These are phyloP conservation scores for Psilocybe subaeruginosa DNA, from an alignment of 768 basidiomycete genomes.

Conservation along the genomic window DNA sequence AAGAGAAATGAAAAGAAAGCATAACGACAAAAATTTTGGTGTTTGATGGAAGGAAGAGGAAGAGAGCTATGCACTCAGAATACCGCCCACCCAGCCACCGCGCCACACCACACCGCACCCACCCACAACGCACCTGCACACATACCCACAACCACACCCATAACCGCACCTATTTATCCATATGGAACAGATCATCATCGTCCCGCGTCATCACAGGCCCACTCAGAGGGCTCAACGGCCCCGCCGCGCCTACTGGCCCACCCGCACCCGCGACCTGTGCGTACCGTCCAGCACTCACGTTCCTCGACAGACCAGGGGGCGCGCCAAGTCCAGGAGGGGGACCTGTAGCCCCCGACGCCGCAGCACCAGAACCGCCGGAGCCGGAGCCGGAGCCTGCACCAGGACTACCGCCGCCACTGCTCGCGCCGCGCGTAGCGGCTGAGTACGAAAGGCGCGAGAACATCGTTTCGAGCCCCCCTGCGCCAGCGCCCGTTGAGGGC, in stretches of 20 bases:
- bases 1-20: too few relatives aligned
- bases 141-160: too few relatives aligned
- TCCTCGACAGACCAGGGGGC: conserved; percentile 42
- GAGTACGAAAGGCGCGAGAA: conserved; percentile 62
- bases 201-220: conserved; percentile 61
- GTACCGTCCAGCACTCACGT: conserved; percentile 40
- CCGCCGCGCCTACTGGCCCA: conserved; percentile 11
- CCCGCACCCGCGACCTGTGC: conserved; percentile 14
- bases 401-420: neutral
- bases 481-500: neutral
- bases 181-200: conserved; percentile 70
- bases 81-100: too few relatives aligned
- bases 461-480: conserved; percentile 47
- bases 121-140: too few relatives aligned
- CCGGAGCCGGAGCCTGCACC: conserved; percentile 14
- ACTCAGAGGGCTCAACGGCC: conserved; percentile 62
- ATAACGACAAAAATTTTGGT: too few relatives aligned
- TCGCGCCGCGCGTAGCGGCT: conserved; percentile 35
- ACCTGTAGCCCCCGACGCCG: too few relatives aligned
- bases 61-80: too few relatives aligned
- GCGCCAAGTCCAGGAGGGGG: conserved; percentile 6
- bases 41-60: too few relatives aligned
- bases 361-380: neutral
- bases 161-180: conserved; percentile 46
- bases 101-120: neutral